Evolutionary conservation across 306 rosid species (phyloP).

Genomic region (Sesbania bispinosa): DNA sequence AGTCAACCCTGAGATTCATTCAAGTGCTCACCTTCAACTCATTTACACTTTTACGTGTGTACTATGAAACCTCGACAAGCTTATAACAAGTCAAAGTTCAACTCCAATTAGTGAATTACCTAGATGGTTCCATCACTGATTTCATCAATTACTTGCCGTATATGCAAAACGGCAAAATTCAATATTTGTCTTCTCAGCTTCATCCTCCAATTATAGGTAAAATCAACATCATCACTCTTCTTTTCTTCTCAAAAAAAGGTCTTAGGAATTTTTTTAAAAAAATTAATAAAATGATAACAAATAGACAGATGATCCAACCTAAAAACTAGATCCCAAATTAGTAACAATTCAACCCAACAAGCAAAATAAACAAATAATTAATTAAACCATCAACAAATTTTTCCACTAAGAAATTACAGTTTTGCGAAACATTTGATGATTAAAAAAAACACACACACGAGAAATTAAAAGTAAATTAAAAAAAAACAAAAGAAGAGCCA

Average conservation of each 20-base stretch:
- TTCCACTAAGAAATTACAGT: not conserved
- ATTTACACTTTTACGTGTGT: not conserved
- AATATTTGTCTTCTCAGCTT: not conserved
- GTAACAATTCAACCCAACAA: constrained; percentile 14
- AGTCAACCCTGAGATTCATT: not conserved
- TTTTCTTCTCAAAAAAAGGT: not conserved
- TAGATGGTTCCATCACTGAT: not conserved
- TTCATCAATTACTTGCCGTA: not conserved
- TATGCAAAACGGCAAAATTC: not conserved
- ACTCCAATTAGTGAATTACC: not conserved
- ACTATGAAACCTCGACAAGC: constrained; percentile 1
- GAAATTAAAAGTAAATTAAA: not conserved
- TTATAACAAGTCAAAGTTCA: not conserved
- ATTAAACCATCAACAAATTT: not conserved
- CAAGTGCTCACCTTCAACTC: not conserved
- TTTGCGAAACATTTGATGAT: not conserved
- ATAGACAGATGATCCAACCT: constrained; percentile 1
- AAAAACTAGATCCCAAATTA: constrained; percentile 11
- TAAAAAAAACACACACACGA: not conserved
- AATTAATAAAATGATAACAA: not conserved
- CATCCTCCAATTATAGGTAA: constrained; percentile 10
- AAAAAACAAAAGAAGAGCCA: not conserved
- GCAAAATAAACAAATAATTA: not conserved
- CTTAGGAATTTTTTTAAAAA: not conserved
- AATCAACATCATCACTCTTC: constrained; percentile 7